Evolutionary conservation across 1,139 yeast species (phyloP).

Genomic region (Saccharomyces hybrid): DNA sequence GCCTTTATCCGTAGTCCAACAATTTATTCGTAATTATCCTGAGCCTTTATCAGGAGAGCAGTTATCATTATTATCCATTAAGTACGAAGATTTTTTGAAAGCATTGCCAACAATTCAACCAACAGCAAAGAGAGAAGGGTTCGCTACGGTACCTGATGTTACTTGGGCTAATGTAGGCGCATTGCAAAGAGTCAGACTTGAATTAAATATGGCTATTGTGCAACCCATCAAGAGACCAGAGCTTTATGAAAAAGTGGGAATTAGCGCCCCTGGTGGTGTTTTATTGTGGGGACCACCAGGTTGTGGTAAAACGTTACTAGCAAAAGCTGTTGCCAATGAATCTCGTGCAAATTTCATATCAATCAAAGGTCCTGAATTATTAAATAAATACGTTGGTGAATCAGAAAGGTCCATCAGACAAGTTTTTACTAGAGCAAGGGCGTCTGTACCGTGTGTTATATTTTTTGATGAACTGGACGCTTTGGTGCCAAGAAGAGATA

Average conservation of each 20-base stretch:
- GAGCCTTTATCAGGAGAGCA: conserved; percentile 70
- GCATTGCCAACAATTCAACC: conserved; percentile 96
- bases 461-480: conserved; percentile 97
- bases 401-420: conserved; percentile 92
- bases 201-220: conserved; percentile 93
- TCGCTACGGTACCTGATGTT: conserved; percentile 97
- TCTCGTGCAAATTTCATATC: conserved; percentile 93
- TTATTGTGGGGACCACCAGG: conserved; percentile 99
- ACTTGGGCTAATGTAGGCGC: conserved; percentile 97
- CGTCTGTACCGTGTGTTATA: conserved; percentile 90
- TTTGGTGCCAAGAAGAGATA: conserved; percentile 86
- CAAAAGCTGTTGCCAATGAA: conserved; percentile 96
- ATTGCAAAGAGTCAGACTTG: conserved; percentile 67
- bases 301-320: conserved; percentile 92
- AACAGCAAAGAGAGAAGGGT: conserved; percentile 95
- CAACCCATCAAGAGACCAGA: conserved; percentile 95
- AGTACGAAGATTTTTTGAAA: conserved; percentile 66
- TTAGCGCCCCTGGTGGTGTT: conserved; percentile 95
- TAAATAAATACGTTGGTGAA: conserved; percentile 95
- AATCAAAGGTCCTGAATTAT: conserved; percentile 88
- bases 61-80: conserved; percentile 65
- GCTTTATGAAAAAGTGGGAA: conserved; percentile 81
- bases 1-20: conserved; percentile 58
- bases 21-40: conserved; percentile 67
- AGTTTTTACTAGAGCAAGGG: conserved; percentile 89